Evolutionary conservation across 441 rosid species (phyloP).

Genomic region (Gossypium laxum): DNA sequence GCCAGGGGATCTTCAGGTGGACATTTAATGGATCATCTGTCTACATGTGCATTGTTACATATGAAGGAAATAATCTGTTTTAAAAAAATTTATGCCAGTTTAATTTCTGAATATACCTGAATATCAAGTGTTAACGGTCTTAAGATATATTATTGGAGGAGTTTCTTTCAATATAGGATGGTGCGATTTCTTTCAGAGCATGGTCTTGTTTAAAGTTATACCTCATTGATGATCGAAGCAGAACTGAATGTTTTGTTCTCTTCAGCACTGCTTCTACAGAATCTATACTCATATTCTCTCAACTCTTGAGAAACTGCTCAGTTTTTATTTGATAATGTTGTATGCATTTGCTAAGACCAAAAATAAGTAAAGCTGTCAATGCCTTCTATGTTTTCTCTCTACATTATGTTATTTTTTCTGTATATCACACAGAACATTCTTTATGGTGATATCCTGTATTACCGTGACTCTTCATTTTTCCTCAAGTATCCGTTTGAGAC

Average conservation of each 20-base stretch:
- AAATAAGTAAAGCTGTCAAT: not conserved
- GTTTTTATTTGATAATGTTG: not conserved
- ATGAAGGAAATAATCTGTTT: conserved; percentile 5
- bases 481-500: not conserved
- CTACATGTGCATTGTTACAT: not conserved
- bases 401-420: conserved; percentile 7
- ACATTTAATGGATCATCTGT: conserved; percentile 16
- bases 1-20: conserved; percentile 99
- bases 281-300: not conserved
- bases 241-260: not conserved
- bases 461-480: not conserved
- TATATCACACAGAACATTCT: not conserved
- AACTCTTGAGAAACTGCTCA: not conserved
- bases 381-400: not conserved
- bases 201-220: not conserved
- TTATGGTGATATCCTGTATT: conserved; percentile 3
- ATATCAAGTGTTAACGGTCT: conserved; percentile 11
- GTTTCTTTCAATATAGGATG: not conserved
- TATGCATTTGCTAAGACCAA: not conserved
- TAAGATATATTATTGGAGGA: not conserved
- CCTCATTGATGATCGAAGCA: not conserved
- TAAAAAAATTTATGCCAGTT: conserved; percentile 4
- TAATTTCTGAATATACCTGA: not conserved
- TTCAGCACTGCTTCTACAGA: not conserved
- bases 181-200: not conserved